Evolutionary conservation across 192 early-diverging fungal genomes (phyloP).

Genomic region (Mortierella antarctica): DNA sequence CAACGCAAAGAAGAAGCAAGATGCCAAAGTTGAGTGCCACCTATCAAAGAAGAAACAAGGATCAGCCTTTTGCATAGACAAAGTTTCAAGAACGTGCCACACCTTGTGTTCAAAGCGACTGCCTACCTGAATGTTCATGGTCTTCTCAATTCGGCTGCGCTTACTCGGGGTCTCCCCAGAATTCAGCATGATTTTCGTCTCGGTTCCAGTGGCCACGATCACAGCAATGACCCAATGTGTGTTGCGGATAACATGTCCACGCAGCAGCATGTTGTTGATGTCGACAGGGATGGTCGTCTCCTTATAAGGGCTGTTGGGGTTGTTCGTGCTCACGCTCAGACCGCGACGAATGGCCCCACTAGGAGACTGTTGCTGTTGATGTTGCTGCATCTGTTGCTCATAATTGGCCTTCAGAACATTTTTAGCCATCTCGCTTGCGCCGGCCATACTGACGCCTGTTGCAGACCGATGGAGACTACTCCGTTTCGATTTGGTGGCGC

Average conservation of each 20-base stretch:
- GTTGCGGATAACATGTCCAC: constrained; percentile 91
- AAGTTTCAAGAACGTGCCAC: not conserved
- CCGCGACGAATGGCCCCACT: not conserved
- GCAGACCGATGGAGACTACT: constrained; percentile 30
- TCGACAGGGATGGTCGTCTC: constrained; percentile 71
- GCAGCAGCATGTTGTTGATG: constrained; percentile 85
- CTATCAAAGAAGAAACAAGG: constrained; percentile 14
- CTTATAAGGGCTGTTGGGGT: constrained; percentile 3
- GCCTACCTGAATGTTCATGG: constrained; percentile 82
- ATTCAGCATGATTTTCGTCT: constrained; percentile 95
- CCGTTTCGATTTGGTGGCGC: constrained; percentile 11
- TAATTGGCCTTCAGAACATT: constrained; percentile 39
- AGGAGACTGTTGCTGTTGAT: not conserved
- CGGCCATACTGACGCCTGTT: constrained; percentile 15
- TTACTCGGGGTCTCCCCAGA: constrained; percentile 92
- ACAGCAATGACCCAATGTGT: constrained; percentile 91
- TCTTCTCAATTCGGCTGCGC: constrained; percentile 85
- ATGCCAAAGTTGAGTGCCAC: constrained; percentile 57
- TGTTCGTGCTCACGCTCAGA: not conserved
- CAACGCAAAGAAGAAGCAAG: constrained; percentile 48
- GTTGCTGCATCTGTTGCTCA: constrained; percentile 38
- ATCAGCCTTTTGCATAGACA: not conserved
- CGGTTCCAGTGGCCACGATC: constrained; percentile 84
- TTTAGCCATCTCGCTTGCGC: constrained; percentile 39
- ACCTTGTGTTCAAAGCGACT: not conserved